phyloP scores from a whole-genome alignment of 495 filamentous ascomycete species.

The Hypoxylon lienhwacheense region DNA sequence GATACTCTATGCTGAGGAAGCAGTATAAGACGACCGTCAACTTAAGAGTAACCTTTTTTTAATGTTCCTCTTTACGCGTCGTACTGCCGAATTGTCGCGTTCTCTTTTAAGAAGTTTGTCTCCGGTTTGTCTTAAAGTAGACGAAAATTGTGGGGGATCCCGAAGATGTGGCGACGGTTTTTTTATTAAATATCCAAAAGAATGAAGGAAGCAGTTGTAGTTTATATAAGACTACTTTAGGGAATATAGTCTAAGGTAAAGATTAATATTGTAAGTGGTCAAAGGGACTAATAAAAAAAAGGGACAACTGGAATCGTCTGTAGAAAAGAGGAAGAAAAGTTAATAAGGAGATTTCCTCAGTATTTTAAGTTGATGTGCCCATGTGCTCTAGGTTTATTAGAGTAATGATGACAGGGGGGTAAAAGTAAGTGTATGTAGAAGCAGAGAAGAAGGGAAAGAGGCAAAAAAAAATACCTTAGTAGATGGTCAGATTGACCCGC shows the following conservation, averaged over 20 bases:
- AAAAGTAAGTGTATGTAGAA: too few relatives aligned
- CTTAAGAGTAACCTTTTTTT: too few relatives aligned
- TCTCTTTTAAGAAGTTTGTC: conserved; percentile 3
- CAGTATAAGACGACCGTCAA: conserved; percentile 10
- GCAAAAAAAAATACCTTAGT: conserved; percentile 28
- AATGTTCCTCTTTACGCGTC: conserved; percentile 16
- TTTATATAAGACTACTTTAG: too few relatives aligned
- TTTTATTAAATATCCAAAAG: conserved; percentile 10
- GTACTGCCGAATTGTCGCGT: conserved; percentile 7
- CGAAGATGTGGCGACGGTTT: conserved; percentile 4
- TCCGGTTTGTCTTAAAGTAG: conserved; percentile 6
- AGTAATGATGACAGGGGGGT: conserved; percentile 21
- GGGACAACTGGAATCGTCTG: conserved; percentile 3
- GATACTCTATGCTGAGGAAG: neutral
- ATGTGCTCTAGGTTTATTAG: conserved; percentile 14
- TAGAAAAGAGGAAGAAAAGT: conserved; percentile 5
- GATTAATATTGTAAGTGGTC: neutral
- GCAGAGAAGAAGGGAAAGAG: conserved; percentile 15
- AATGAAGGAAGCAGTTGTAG: neutral
- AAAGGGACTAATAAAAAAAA: conserved; percentile 6
- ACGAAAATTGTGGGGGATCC: conserved; percentile 15
- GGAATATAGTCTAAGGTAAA: too few relatives aligned
- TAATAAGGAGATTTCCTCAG: conserved; percentile 19
- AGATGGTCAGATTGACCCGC: conserved; percentile 20
- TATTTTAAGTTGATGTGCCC: conserved; percentile 24